Evolutionary conservation across 208 protist genomes (phyloP), one percentile per base, ranked within the genome.

Genomic region (Porcisia hertigi): DNA sequence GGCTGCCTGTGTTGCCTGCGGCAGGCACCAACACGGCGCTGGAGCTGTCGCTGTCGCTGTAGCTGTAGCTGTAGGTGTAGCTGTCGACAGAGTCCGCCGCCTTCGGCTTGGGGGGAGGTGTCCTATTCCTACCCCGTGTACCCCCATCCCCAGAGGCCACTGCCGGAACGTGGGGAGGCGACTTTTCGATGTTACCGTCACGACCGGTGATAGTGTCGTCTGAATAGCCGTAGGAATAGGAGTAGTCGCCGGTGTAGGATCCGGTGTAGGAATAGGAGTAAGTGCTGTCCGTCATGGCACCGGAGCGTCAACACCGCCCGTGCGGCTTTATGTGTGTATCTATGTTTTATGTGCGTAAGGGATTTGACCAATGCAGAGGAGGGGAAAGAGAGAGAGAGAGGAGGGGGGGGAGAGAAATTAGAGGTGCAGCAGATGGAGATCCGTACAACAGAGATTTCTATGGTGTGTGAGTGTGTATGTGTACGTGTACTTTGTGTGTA

Each of bases 221-320:
- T 18, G 36, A 72, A 70, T 85, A 85, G 73, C 73, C 77, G 79
- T 86, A 80, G 9, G 83, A 83, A 71, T 83, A 83, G 30, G 66
- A 69, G 58, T 86, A 77, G 67, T 83, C 74, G 36, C 76, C 76
- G n/a, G 60, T 74, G 72, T 88, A 85, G 41, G 82, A 83, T 57
- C 86, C 81, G 76, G 70, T 77, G 36, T 84, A 80, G 4, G 55
- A 76, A 76, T 84, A 88, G 5, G 85, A 84, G 66, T 86, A 88
- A 4, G 85, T 82, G 66, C 83, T 59, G 66, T 86, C 73, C 14
- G 77, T 62, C 71, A 81, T 77, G 64, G 7, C 55, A 3, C 0
- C 9, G 54, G 30, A 64, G 23, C 45, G 49, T 34, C 25, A 43
- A 67, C 36, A 34, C 16, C 36, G 30, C 63, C n/a, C 18, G 41